Percentiles rank a stretch among this genome's conserved stretches.
Conservation (phyloP, 345 rosid species). For the Lumnitzera racemosa region DNA sequence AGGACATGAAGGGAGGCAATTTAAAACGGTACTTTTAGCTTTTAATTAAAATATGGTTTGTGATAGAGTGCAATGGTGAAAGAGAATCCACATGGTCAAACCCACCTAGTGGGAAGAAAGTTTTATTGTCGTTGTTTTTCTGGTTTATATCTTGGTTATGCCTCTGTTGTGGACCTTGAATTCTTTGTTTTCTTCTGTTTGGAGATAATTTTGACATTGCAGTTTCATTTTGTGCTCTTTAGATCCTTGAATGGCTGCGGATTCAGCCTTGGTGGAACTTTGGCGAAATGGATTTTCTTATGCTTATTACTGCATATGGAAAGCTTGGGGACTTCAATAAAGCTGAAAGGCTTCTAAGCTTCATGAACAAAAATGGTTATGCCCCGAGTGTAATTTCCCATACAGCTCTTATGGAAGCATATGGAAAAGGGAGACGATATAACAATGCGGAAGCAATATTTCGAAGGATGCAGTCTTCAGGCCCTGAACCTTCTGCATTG, state of each 20-base stretch:
- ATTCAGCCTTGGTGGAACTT: slow-evolving; percentile 85
- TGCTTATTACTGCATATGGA: slow-evolving; percentile 90
- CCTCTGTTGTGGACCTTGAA: background rate
- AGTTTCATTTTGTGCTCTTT: slow-evolving; percentile 14
- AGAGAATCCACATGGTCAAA: too few relatives aligned
- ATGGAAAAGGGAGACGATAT: slow-evolving; percentile 80
- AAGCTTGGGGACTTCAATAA: slow-evolving; percentile 78
- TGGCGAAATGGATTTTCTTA: slow-evolving; percentile 73
- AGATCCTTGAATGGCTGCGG: slow-evolving; percentile 95
- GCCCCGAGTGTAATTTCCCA: slow-evolving; percentile 67
- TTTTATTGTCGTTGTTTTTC: too few relatives aligned
- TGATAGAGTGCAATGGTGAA: too few relatives aligned
- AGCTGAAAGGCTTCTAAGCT: slow-evolving; percentile 68
- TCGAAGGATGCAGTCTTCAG: slow-evolving; percentile 83
- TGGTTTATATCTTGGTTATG: background rate
- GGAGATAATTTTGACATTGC: background rate
- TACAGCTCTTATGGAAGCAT: slow-evolving; percentile 94
- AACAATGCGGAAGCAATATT: slow-evolving; percentile 92
- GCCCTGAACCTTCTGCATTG: slow-evolving; percentile 90
- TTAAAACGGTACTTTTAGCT: too few relatives aligned
- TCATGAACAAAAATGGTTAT: slow-evolving; percentile 65
- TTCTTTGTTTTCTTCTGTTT: background rate
- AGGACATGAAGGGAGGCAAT: too few relatives aligned
- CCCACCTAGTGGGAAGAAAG: too few relatives aligned
- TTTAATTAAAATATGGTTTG: too few relatives aligned